phyloP scores from a whole-genome alignment of 2,329 filamentous ascomycete species.

The Colletotrichum acutatum region DNA sequence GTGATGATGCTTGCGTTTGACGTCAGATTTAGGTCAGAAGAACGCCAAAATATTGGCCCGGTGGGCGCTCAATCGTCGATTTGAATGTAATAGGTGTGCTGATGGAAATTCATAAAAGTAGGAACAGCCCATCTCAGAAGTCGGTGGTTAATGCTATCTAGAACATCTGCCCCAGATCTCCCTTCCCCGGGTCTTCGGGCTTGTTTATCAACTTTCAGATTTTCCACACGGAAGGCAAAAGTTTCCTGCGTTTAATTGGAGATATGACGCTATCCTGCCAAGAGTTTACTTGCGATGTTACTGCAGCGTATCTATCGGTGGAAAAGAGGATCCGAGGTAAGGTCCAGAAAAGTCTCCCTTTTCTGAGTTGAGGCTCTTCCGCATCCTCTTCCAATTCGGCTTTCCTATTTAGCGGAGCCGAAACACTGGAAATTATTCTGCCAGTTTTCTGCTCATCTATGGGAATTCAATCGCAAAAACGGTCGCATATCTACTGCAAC shows the following conservation, averaged over 20 bases:
- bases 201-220: slow-evolving; percentile 6
- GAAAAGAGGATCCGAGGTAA: neutral
- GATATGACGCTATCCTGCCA: slow-evolving; percentile 24
- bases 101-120: neutral
- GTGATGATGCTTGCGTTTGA: too few species aligned
- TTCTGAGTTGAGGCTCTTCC: neutral
- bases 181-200: neutral
- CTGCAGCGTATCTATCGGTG: neutral
- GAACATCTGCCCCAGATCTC: neutral
- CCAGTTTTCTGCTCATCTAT: neutral
- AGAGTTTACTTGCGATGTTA: neutral
- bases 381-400: neutral
- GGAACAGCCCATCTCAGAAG: neutral
- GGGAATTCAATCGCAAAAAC: neutral
- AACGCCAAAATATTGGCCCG: too few species aligned
- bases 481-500: neutral
- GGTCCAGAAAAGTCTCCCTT: neutral
- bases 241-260: slow-evolving; percentile 6
- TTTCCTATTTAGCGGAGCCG: neutral
- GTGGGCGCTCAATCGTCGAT: neutral
- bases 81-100: neutral
- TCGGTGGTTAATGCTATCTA: too few species aligned
- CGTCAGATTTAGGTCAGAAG: neutral
- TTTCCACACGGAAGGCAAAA: neutral
- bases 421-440: neutral